Conservation (phyloP, 768 basidiomycete species). For the Mycena albidolilacea region DNA sequence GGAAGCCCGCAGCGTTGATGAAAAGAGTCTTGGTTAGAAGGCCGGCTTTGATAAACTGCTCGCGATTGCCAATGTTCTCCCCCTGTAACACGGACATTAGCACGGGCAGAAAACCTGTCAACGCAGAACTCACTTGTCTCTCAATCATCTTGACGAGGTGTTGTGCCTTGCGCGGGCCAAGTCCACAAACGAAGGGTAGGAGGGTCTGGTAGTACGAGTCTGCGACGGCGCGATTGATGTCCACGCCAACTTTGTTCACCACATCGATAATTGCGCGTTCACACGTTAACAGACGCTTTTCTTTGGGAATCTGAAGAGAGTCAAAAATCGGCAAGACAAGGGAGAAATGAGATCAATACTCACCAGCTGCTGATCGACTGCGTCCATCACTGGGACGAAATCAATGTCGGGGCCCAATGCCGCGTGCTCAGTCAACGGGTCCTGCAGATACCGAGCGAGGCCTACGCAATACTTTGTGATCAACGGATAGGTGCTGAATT, state of each 20-base stretch:
- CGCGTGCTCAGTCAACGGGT: slow-evolving; percentile 94
- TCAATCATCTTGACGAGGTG: slow-evolving; percentile 86
- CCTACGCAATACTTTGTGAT: slow-evolving; percentile 95
- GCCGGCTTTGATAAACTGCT: slow-evolving; percentile 87
- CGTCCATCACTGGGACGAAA: slow-evolving; percentile 82
- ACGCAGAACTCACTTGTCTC: slow-evolving; percentile 66
- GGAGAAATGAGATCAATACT: slow-evolving; percentile 40
- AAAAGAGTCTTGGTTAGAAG: slow-evolving; percentile 91
- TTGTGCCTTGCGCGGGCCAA: slow-evolving; percentile 96
- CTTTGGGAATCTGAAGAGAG: slow-evolving; percentile 79
- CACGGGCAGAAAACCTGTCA: slow-evolving; percentile 15
- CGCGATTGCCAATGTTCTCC: slow-evolving; percentile 88
- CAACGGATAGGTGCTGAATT: slow-evolving; percentile 83
- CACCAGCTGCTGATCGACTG: slow-evolving; percentile 90
- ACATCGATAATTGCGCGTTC: slow-evolving; percentile 93
- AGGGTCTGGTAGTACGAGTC: slow-evolving; percentile 92
- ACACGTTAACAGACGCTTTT: slow-evolving; percentile 85
- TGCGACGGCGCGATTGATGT: slow-evolving; percentile 93
- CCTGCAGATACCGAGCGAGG: slow-evolving; percentile 93
- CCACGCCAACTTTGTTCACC: slow-evolving; percentile 94
- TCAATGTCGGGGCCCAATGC: slow-evolving; percentile 89
- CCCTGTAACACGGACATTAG: slow-evolving; percentile 67
- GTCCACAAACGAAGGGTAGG: slow-evolving; percentile 91
- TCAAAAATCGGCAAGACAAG: slow-evolving; percentile 32
- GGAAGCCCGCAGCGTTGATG: slow-evolving; percentile 93